A percentile compares a stretch with the other conserved stretches of the same genome.
Conservation (phyloP, 2,329 filamentous ascomycete species). For the Fusarium vanettenii region DNA sequence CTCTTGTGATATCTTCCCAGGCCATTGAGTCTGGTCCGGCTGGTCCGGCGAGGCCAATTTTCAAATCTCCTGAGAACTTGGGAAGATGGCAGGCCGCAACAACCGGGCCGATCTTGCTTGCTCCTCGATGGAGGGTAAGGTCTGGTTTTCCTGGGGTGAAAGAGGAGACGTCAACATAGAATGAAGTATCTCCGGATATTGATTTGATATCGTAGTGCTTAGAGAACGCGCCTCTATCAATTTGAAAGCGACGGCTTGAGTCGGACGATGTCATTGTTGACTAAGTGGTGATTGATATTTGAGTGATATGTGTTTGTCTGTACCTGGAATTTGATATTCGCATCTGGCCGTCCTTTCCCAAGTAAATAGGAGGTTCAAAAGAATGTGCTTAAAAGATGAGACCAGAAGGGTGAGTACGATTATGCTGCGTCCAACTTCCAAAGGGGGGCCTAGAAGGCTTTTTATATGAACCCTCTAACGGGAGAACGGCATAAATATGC, state of each 20-base stretch:
- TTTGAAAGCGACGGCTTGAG: background rate
- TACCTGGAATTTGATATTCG: background rate
- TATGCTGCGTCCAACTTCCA: background rate
- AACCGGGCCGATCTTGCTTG: background rate
- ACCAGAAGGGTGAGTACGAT: background rate
- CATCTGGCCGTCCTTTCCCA: background rate
- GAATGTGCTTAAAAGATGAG: background rate
- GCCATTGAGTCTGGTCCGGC: background rate
- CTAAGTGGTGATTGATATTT: background rate
- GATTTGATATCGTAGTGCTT: background rate
- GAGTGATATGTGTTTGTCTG: background rate
- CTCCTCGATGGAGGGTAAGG: background rate
- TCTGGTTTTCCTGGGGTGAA: background rate
- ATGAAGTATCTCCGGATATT: background rate
- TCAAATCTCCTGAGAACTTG: background rate
- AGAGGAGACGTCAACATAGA: background rate
- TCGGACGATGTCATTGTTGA: background rate
- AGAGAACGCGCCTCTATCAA: background rate
- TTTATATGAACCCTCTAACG: background rate
- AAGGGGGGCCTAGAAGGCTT: background rate
- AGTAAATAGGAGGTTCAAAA: background rate
- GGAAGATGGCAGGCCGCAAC: background rate
- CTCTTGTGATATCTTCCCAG: background rate
- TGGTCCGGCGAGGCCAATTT: background rate
- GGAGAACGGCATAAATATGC: background rate